Base-by-base conservation (phyloP, 805 yeast species). In the Saccharomycopsis selenospora region DNA sequence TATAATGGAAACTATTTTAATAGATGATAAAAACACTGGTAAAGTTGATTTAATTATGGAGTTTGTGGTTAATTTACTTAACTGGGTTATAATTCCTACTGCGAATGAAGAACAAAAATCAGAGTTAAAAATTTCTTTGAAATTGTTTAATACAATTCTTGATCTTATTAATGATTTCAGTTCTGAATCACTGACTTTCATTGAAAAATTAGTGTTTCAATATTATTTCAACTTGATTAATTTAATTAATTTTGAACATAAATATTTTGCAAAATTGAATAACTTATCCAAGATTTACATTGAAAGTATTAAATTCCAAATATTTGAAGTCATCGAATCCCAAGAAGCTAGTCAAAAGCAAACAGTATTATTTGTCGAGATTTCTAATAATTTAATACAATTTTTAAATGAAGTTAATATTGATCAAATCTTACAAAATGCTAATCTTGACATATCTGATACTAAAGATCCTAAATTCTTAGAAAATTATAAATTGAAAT, bases 121-220 rank as follows among this genome's bases (percentile, higher is more conserved):
- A 25, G 50, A 47, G 29, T 50, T 66, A 36, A 61, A 57, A 40
- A 57, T 73, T 17, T 64, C 82, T 2, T 53, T 61, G 5, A 67
- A 68, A 40, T 61, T 80, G 29, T 71, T 75, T 59, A 77, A 76
- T 57, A 61, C 80, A 3, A 64, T 79, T 36, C 59, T 81, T 36
- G 85, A 78, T 56, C 70, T 80, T 48, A 61, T 80, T 24, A 79
- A 77, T 59, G 82, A 79, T 58, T 75, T 80, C 55, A 72, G 81
- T 18, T 68, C 79, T 13, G 82, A 80, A 56, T 78, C 85, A 0
- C 56, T 62, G 14, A 80, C 74, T 17, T 80, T 80, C 55, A 69
- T 80, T 23, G 61, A 62, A 30, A 42, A 27, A 17, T 45, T 38
- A 58, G 61, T 40, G 55, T 69, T 41, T 33, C 42, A 36, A 18